A percentile compares a stretch with the other conserved stretches of the same genome.
These are phyloP conservation scores for Xerocomus minutiporus DNA, from an alignment of 1,284 basidiomycete species.

Conservation along the genomic window DNA sequence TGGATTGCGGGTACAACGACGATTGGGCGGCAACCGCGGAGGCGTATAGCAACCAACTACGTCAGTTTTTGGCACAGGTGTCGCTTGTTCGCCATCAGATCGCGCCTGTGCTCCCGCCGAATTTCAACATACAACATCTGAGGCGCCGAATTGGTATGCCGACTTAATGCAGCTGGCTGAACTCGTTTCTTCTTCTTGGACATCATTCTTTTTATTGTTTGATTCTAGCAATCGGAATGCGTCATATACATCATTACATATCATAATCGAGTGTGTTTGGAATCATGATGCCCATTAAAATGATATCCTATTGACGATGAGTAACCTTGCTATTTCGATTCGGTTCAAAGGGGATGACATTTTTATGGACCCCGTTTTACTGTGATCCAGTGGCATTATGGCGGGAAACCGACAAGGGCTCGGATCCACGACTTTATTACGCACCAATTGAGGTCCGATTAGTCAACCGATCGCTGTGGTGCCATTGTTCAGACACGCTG, in stretches of 20 bases:
- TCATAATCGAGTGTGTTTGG: not conserved
- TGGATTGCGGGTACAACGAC: slow-evolving; percentile 24
- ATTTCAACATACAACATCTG: slow-evolving; percentile 32
- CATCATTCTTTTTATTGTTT: not conserved
- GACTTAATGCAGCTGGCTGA: slow-evolving; percentile 8
- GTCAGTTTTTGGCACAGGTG: slow-evolving; percentile 31
- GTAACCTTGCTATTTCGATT: not conserved
- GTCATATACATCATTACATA: not conserved
- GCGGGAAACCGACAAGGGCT: no score
- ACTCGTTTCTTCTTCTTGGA: not conserved
- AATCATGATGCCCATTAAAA: not conserved
- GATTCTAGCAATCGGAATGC: not conserved
- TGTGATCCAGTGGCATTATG: no score
- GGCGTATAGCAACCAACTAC: slow-evolving; percentile 28
- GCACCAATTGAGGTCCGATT: no score
- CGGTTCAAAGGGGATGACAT: not conserved
- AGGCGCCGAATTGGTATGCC: slow-evolving; percentile 28
- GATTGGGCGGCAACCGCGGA: slow-evolving; percentile 32
- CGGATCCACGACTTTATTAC: no score
- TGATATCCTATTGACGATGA: not conserved
- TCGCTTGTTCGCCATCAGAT: slow-evolving; percentile 31
- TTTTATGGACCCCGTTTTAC: not conserved
- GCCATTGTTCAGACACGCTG: no score
- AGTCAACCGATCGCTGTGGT: no score
- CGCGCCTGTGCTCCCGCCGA: slow-evolving; percentile 29